These are phyloP conservation scores for Rubroshorea leprosula DNA, from an alignment of 345 rosid genomes.

Conservation along the genomic window DNA sequence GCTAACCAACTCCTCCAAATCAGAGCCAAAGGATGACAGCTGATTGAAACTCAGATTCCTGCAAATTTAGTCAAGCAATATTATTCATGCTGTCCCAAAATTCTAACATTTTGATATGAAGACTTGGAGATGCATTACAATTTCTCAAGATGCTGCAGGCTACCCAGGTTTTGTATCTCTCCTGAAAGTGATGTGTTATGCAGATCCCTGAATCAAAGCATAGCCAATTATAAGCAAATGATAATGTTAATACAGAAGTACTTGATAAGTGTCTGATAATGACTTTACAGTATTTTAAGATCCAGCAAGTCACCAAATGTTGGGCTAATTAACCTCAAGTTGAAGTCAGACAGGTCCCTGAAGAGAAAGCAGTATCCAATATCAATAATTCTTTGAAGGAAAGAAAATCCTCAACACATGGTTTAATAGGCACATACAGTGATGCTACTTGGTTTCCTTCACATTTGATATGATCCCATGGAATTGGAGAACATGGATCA, in stretches of 20 bases:
- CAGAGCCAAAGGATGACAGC: conserved; percentile 63
- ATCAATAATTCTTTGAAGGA: conserved; percentile 12
- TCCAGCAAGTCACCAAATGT: conserved; percentile 90
- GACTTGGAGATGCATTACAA: conserved; percentile 42
- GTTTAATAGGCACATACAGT: conserved; percentile 34
- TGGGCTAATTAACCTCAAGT: conserved; percentile 73
- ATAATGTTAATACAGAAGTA: neutral
- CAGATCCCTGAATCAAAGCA: conserved; percentile 55
- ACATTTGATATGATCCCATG: conserved; percentile 68
- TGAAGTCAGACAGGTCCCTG: conserved; percentile 76
- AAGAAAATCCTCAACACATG: neutral
- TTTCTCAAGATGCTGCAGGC: conserved; percentile 68
- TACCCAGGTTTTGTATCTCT: conserved; percentile 64
- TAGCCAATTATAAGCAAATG: neutral
- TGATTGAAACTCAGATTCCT: conserved; percentile 90
- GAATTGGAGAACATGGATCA: conserved; percentile 79
- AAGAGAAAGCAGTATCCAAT: conserved; percentile 7
- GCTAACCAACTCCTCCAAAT: conserved; percentile 51
- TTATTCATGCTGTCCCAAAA: conserved; percentile 7
- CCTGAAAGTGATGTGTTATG: conserved; percentile 89
- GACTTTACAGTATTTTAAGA: conserved; percentile 70
- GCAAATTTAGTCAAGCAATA: conserved; percentile 17
- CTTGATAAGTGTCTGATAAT: neutral
- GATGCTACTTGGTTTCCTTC: conserved; percentile 76
- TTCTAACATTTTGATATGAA: neutral